Conservation (phyloP, 2,329 filamentous ascomycete genomes). For the Thelonectria rubi region DNA sequence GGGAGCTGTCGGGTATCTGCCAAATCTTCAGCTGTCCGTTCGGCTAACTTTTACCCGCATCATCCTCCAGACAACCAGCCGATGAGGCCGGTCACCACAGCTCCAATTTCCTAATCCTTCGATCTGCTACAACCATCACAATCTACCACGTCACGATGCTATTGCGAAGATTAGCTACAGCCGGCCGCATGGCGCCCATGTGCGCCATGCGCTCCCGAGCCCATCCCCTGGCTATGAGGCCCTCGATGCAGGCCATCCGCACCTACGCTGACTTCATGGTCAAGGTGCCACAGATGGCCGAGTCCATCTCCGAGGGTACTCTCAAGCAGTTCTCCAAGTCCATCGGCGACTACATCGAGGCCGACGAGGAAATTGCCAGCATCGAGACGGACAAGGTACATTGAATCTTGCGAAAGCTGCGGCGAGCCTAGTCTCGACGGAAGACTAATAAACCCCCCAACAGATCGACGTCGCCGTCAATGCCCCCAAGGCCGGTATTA, state of each 20-base stretch:
- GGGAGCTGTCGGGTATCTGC: no score
- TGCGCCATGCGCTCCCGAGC: conserved; percentile 47
- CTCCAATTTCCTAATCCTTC: no score
- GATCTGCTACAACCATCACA: no score
- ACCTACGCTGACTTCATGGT: conserved; percentile 82
- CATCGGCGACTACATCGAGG: conserved; percentile 92
- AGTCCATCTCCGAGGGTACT: conserved; percentile 97
- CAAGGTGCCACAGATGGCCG: conserved; percentile 97
- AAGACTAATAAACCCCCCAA: not conserved
- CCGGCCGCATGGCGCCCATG: conserved; percentile 56
- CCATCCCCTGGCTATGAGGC: conserved; percentile 52
- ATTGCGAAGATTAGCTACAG: conserved; percentile 54
- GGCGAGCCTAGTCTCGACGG: not conserved
- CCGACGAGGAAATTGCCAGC: conserved; percentile 96
- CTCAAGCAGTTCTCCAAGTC: conserved; percentile 94
- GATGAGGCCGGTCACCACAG: no score
- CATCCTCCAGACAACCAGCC: no score
- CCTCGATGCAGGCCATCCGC: conserved; percentile 64
- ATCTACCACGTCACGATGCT: conserved; percentile 47
- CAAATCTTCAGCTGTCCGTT: no score
- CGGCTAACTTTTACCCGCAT: no score
- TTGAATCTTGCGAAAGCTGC: conserved; percentile 1
- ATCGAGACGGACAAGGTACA: conserved; percentile 98
- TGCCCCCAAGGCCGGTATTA: conserved; percentile 86
- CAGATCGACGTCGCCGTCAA: conserved; percentile 98